Conservation (phyloP, 169 alveolate species). For the Eimeria falciformis region DNA sequence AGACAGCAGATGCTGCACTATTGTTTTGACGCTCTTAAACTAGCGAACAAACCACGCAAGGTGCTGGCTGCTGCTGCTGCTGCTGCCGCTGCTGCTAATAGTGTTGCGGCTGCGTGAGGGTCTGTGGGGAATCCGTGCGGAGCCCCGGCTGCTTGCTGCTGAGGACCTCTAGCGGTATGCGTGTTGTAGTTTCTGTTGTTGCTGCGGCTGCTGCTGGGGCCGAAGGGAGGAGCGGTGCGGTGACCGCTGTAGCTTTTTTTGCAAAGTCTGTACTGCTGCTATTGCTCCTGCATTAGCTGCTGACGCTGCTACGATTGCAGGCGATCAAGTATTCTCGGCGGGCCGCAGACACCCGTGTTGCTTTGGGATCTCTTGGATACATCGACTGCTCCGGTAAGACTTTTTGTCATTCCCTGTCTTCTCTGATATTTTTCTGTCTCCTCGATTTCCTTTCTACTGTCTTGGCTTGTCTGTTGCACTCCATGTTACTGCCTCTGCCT, state of each 20-base stretch:
- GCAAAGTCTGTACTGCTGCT: background rate
- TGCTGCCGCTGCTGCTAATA: constrained; percentile 20
- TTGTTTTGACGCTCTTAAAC: background rate
- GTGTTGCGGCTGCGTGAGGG: constrained; percentile 12
- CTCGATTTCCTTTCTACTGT: background rate
- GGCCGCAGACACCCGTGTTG: constrained; percentile 2
- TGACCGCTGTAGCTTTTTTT: background rate
- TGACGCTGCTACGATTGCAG: constrained; percentile 23
- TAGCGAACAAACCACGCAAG: constrained; percentile 17
- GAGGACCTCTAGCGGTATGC: too few species aligned
- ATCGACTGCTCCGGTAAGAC: constrained; percentile 27
- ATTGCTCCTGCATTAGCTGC: background rate
- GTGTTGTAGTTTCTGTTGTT: background rate
- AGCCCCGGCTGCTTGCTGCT: too few species aligned
- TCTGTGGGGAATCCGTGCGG: too few species aligned
- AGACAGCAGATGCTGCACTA: constrained; percentile 21
- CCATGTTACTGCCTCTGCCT: background rate
- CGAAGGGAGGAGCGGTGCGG: too few species aligned
- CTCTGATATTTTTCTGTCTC: background rate
- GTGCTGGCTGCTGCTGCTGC: constrained; percentile 34
- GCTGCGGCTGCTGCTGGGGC: constrained; percentile 9
- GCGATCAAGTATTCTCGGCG: background rate
- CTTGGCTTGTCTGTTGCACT: background rate
- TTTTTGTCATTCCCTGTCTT: background rate
- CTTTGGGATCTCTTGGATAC: constrained; percentile 18